phyloP scores from a whole-genome alignment of 768 basidiomycete species.

The Phaeotremella fagi region DNA sequence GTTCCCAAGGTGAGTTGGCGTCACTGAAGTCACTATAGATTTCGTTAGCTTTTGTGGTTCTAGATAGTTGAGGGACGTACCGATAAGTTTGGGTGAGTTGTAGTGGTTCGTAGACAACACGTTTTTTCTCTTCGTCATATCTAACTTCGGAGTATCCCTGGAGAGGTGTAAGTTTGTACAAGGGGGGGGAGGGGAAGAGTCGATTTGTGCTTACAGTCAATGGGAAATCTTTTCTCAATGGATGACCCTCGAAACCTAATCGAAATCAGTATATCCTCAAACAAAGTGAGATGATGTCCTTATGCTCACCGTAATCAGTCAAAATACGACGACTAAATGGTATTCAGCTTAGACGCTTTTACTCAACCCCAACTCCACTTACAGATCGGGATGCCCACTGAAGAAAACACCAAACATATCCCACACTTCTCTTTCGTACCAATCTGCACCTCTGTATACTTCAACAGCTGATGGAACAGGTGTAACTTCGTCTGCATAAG shows the following conservation, averaged over 20 bases:
- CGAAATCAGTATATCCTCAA: neutral
- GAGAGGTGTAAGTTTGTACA: neutral
- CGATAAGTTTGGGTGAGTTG: conserved; percentile 98
- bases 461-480: conserved; percentile 76
- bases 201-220: conserved; percentile 62
- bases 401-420: conserved; percentile 98
- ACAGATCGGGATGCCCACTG: conserved; percentile 92
- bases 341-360: neutral
- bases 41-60: neutral
- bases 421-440: conserved; percentile 99
- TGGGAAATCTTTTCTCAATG: conserved; percentile 96
- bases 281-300: neutral
- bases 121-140: conserved; percentile 95
- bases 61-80: conserved; percentile 51
- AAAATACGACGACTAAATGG: conserved; percentile 80
- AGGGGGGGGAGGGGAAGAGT: neutral
- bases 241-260: conserved; percentile 91
- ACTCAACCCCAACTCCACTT: conserved; percentile 43
- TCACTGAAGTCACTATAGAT: conserved; percentile 80
- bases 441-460: conserved; percentile 87
- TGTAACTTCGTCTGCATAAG: conserved; percentile 88
- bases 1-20: conserved; percentile 83
- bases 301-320: conserved; percentile 82
- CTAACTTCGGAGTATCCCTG: conserved; percentile 98
- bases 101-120: conserved; percentile 94